These are phyloP conservation scores for Aureobasidium leucospermi DNA, from an alignment of 2,329 filamentous ascomycete genomes.

Conservation along the genomic window DNA sequence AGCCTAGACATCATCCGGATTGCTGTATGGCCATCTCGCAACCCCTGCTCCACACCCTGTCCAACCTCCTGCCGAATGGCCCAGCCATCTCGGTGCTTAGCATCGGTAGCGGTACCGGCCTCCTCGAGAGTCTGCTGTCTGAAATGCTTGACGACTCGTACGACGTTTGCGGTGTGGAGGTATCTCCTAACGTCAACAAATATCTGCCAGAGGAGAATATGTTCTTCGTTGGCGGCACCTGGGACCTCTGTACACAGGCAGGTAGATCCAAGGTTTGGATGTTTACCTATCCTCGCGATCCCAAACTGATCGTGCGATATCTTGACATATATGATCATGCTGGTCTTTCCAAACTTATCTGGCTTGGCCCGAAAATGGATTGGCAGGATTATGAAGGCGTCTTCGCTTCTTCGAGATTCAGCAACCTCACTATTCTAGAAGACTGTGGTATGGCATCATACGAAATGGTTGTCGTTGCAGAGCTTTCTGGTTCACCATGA, in stretches of 20 bases:
- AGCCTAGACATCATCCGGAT: slow-evolving; percentile 16
- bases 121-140: slow-evolving; percentile 42
- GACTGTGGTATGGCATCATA: slow-evolving; percentile 16
- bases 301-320: slow-evolving; percentile 39
- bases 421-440: slow-evolving; percentile 14
- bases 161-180: slow-evolving; percentile 42
- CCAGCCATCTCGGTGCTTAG: slow-evolving; percentile 29
- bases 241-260: slow-evolving; percentile 37
- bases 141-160: slow-evolving; percentile 21
- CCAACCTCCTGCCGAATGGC: slow-evolving; percentile 6
- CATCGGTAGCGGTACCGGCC: slow-evolving; percentile 45
- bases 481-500: background rate
- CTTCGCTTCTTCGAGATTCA: slow-evolving; percentile 14
- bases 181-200: slow-evolving; percentile 36
- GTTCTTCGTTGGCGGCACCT: slow-evolving; percentile 38
- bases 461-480: slow-evolving; percentile 20
- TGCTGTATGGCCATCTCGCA: slow-evolving; percentile 17
- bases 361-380: slow-evolving; percentile 38
- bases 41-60: slow-evolving; percentile 10
- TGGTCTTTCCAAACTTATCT: slow-evolving; percentile 31
- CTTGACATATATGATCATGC: slow-evolving; percentile 28
- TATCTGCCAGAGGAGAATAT: slow-evolving; percentile 38
- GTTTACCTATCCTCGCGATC: slow-evolving; percentile 48
- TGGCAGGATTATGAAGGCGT: slow-evolving; percentile 26
- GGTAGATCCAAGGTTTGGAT: slow-evolving; percentile 39